phyloP scores from a whole-genome alignment of 176 grass and related monocot genomes.

The Bothriochloa decipiens region DNA sequence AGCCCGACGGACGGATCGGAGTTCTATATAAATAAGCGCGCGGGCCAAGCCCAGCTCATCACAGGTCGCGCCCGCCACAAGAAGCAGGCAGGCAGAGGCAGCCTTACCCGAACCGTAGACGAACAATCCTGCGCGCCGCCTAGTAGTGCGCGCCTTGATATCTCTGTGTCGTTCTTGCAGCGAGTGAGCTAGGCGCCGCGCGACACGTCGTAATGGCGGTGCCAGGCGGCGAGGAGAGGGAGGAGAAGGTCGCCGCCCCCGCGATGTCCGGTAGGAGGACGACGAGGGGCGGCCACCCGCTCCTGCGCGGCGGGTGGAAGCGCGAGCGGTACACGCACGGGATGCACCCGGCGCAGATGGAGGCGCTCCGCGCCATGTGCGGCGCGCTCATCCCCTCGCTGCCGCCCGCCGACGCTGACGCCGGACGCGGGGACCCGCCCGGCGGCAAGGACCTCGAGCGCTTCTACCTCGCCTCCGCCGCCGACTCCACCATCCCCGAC shows the following conservation, averaged over 20 bases:
- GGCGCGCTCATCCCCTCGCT: constrained; percentile 74
- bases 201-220: constrained; percentile 26
- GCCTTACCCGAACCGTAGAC: neutral
- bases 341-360: constrained; percentile 66
- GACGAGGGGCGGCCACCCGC: constrained; percentile 40
- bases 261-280: neutral
- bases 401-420: constrained; percentile 34
- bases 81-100: neutral
- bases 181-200: too few species aligned
- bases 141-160: neutral
- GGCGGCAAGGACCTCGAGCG: constrained; percentile 59
- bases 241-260: neutral
- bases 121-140: neutral
- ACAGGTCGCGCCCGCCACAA: neutral
- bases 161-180: neutral
- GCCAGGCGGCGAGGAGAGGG: constrained; percentile 32
- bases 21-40: constrained; percentile 39
- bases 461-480: constrained; percentile 76
- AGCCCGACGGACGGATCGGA: neutral
- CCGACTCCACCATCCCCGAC: constrained; percentile 69
- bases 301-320: constrained; percentile 62
- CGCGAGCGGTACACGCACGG: constrained; percentile 69
- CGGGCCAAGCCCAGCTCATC: constrained; percentile 27
- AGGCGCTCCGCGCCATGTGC: constrained; percentile 78
- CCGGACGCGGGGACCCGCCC: constrained; percentile 48